Conservation (phyloP, 768 basidiomycete genomes). For the Trametes cubensis region DNA sequence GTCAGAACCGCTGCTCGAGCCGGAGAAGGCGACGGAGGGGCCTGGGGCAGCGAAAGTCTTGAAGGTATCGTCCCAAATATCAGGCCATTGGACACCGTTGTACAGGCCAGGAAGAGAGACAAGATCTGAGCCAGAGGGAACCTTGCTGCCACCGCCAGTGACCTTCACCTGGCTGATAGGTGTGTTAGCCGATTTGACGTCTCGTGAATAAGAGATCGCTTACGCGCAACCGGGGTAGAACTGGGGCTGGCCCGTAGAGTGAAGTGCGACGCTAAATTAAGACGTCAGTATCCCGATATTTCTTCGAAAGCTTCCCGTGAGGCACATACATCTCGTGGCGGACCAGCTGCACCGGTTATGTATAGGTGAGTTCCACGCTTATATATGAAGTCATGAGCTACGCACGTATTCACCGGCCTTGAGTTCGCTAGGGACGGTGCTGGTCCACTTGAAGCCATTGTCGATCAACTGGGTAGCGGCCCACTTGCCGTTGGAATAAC, state of each 20-base stretch:
- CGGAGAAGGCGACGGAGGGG: constrained; percentile 26
- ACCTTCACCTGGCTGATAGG: constrained; percentile 32
- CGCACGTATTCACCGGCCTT: constrained; percentile 54
- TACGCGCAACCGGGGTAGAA: constrained; percentile 55
- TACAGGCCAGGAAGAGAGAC: constrained; percentile 34
- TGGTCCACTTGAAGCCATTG: constrained; percentile 45
- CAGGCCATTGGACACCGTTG: constrained; percentile 29
- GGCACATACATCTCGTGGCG: constrained; percentile 50
- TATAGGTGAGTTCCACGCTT: neutral
- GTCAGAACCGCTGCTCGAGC: constrained; percentile 17
- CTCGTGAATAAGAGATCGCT: constrained; percentile 24
- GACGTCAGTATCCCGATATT: neutral
- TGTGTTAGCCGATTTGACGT: too few species aligned
- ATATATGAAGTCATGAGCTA: constrained; percentile 6
- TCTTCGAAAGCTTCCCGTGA: neutral
- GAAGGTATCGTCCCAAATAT: constrained; percentile 33
- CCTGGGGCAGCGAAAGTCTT: constrained; percentile 30
- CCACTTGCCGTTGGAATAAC: constrained; percentile 47
- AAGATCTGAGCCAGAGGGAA: constrained; percentile 27
- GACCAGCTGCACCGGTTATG: constrained; percentile 40
- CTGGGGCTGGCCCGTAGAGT: constrained; percentile 44
- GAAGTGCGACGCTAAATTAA: constrained; percentile 45
- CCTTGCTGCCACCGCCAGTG: constrained; percentile 30
- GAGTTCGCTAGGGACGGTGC: constrained; percentile 45
- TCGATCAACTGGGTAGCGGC: constrained; percentile 46